Conservation (phyloP, 139 green algal species). For the Chlamydomonas schloesseri region DNA sequence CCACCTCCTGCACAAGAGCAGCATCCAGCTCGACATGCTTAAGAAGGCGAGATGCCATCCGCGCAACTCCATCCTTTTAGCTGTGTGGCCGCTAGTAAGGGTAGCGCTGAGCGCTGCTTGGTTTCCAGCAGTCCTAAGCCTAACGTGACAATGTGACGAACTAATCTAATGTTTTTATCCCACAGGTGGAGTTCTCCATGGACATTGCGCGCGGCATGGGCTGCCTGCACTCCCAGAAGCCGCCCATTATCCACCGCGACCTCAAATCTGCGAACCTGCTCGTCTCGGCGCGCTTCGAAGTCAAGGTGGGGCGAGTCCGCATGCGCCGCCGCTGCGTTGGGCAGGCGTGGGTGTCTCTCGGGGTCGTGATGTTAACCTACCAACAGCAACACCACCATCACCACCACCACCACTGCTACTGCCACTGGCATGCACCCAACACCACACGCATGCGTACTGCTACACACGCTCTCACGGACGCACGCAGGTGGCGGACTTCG, state of each 20-base stretch:
- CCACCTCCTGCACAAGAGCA: slow-evolving; percentile 60
- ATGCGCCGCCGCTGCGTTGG: background rate
- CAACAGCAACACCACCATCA: no score
- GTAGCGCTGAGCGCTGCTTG: background rate
- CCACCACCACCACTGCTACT: no score
- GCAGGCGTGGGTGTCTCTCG: no score
- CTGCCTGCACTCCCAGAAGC: slow-evolving; percentile 69
- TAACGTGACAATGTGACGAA: background rate
- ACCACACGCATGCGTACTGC: no score
- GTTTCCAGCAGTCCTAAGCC: no score
- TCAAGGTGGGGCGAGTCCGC: slow-evolving; percentile 55
- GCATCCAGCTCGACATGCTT: slow-evolving; percentile 45
- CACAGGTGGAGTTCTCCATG: slow-evolving; percentile 67
- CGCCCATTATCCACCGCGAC: slow-evolving; percentile 69
- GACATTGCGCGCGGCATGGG: slow-evolving; percentile 72
- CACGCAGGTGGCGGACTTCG: slow-evolving; percentile 66
- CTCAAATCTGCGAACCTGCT: slow-evolving; percentile 77
- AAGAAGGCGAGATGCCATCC: slow-evolving; percentile 38
- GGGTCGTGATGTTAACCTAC: no score
- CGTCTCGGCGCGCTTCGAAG: slow-evolving; percentile 67
- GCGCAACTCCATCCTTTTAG: no score
- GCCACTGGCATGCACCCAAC: no score
- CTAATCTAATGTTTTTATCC: no score
- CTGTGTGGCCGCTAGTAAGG: background rate
- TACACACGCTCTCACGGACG: no score